Base-by-base conservation (phyloP, 257 asterid genomes). In the Striga asiatica region DNA sequence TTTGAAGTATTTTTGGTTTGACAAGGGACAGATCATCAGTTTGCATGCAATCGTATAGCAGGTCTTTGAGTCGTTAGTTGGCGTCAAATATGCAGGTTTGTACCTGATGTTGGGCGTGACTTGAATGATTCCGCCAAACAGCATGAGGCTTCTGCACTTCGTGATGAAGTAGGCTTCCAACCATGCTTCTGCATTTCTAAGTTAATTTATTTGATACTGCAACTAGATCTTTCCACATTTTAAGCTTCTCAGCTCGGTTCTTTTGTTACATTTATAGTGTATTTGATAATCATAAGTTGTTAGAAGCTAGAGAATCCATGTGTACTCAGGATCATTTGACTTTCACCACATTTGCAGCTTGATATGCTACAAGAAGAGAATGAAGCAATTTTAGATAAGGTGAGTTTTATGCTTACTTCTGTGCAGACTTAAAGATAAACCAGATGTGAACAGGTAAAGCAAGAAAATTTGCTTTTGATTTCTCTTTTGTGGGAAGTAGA, bases 291-390 rank as follows among this genome's bases (percentile, higher is more conserved):
- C 29, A 13, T 29, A 49, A 8, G 56, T 67, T 55, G 60, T 67
- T 52, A 47, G 19, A 18, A 23, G 50, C 53, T 50, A 42, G 49
- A 52, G 25, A 9, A 27, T 39, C 37, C 46, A 6, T 61, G 57
- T 51, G 24, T 35, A 27, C 18, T 57, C 34, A 3, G 35, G 59
- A 56, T 62, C 12, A 50, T 53, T 50, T 58, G 42, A 72, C 69
- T 34, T 56, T 14, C 53, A 58, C 53, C 66, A 42, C 13, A 65
- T 66, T 66, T 88, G 81, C 95, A 92, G 99, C 83, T 92, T 67
- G 99, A 92, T 70, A 88, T 92, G 94, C 71, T 88, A 61, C 95
- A 81, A 73, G 99, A 92, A 70, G 99, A 92, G 73, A 88, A 92
- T 70, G 95, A 88, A 23, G 51, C 12, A 58, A 72, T 92, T 67